phyloP scores from a whole-genome alignment of 768 basidiomycete genomes.

The Boletus coccyginus region DNA sequence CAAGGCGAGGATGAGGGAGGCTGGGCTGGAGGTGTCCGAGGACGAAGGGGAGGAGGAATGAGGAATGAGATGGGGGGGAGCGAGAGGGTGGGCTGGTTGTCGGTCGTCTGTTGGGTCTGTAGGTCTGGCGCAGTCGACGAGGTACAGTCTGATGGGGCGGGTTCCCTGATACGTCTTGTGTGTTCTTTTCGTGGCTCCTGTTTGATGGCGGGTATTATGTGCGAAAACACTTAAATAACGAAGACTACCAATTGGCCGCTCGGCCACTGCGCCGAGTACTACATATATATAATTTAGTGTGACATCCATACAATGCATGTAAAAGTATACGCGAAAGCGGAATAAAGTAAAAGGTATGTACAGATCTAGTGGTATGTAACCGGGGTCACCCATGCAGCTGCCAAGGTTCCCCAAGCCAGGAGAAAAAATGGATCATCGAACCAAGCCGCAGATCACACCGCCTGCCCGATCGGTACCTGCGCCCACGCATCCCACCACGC shows the following conservation, averaged over 20 bases:
- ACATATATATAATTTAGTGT: too few relatives aligned
- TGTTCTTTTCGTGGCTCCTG: background rate
- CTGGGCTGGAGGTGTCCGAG: slow-evolving; percentile 86
- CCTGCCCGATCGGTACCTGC: slow-evolving; percentile 33
- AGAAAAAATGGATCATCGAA: background rate
- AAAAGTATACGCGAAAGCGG: background rate
- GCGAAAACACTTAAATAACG: background rate
- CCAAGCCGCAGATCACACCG: slow-evolving; percentile 23
- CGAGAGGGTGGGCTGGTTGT: too few relatives aligned
- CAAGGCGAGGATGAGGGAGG: slow-evolving; percentile 70
- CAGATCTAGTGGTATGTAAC: background rate
- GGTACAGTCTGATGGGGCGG: background rate
- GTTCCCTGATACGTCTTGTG: background rate
- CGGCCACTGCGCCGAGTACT: too few relatives aligned
- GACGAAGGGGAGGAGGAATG: slow-evolving; percentile 69
- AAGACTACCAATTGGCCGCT: background rate
- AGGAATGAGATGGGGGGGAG: background rate
- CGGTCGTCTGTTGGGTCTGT: background rate
- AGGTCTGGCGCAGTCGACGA: too few relatives aligned
- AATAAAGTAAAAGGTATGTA: background rate
- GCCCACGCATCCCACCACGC: slow-evolving; percentile 42
- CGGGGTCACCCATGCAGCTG: background rate
- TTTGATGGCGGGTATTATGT: background rate
- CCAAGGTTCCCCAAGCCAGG: background rate
- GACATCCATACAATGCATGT: too few relatives aligned